A percentile compares a stretch with the other conserved stretches of the same genome.
phyloP scores from a whole-genome alignment of 345 rosid species.

The Lepidium aucheri region DNA sequence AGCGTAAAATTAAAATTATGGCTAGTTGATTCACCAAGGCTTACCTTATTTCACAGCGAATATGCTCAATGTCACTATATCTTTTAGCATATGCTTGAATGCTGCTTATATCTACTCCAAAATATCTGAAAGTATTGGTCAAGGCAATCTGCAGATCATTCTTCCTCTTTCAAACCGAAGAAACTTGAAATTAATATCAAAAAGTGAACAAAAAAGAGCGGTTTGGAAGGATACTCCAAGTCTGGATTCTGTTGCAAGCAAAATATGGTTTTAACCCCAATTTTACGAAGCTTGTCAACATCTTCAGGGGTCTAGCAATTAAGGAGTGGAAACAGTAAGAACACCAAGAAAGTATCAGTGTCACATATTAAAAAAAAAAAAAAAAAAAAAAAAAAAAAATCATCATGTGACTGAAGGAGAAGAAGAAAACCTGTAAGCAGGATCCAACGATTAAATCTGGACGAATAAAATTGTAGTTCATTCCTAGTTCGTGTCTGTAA shows the following conservation, averaged over 20 bases:
- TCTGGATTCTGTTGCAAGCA: constrained; percentile 93
- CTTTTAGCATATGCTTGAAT: constrained; percentile 62
- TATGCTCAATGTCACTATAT: constrained; percentile 53
- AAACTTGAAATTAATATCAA: neutral
- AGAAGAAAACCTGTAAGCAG: constrained; percentile 69
- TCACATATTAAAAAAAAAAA: neutral
- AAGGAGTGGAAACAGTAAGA: constrained; percentile 2
- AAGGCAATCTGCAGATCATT: constrained; percentile 27
- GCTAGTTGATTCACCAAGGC: neutral
- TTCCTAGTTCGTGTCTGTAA: constrained; percentile 88
- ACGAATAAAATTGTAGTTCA: constrained; percentile 77
- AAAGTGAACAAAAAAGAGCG: neutral
- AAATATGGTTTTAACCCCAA: constrained; percentile 90
- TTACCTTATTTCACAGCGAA: constrained; percentile 87
- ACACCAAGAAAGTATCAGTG: neutral
- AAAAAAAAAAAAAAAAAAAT: neutral
- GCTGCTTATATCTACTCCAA: constrained; percentile 78
- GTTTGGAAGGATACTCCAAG: constrained; percentile 69
- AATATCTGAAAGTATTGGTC: constrained; percentile 55
- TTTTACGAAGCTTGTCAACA: constrained; percentile 69
- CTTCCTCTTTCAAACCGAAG: neutral
- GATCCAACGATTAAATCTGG: constrained; percentile 96
- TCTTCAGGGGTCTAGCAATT: constrained; percentile 64
- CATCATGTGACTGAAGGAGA: neutral
- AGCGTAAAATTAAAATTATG: neutral